Percentiles rank a stretch among this genome's conserved stretches.
phyloP scores from a whole-genome alignment of 2,329 filamentous ascomycete species.

The Fusarium domesticum region DNA sequence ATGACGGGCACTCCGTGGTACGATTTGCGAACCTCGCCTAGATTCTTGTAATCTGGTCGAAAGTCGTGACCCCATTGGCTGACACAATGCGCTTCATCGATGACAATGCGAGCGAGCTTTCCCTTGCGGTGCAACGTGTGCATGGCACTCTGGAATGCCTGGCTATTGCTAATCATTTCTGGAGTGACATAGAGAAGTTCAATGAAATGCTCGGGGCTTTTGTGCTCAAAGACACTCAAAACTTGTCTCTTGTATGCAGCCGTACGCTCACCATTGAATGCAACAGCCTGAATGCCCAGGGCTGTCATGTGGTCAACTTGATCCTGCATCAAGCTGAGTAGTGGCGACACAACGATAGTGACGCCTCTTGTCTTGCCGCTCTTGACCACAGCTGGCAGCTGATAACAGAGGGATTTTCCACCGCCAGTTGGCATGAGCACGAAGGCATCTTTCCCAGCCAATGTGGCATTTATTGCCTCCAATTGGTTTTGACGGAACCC shows the following conservation, averaged over 20 bases:
- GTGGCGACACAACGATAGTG: conserved; percentile 89
- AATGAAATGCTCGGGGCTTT: conserved; percentile 69
- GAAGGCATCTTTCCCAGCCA: conserved; percentile 84
- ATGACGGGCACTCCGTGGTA: conserved; percentile 85
- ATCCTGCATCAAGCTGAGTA: conserved; percentile 96
- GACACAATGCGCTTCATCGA: conserved; percentile 98
- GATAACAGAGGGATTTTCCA: conserved; percentile 95
- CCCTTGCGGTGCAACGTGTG: conserved; percentile 63
- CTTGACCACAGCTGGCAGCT: conserved; percentile 80
- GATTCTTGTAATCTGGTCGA: conserved; percentile 86
- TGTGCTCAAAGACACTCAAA: conserved; percentile 59
- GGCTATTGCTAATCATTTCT: conserved; percentile 89
- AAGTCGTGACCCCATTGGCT: conserved; percentile 99
- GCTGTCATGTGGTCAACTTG: conserved; percentile 80
- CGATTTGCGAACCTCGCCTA: conserved; percentile 69
- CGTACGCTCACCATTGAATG: conserved; percentile 76
- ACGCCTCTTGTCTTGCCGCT: conserved; percentile 81
- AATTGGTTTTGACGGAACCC: conserved; percentile 90
- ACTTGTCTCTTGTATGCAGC: conserved; percentile 62
- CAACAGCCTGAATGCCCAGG: conserved; percentile 72
- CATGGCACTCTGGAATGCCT: conserved; percentile 63
- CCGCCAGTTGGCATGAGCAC: conserved; percentile 97
- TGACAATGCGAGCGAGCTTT: conserved; percentile 85
- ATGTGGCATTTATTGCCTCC: conserved; percentile 91
- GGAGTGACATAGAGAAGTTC: conserved; percentile 94